Base-by-base conservation (phyloP, 768 basidiomycete genomes). In the Chiua virens region DNA sequence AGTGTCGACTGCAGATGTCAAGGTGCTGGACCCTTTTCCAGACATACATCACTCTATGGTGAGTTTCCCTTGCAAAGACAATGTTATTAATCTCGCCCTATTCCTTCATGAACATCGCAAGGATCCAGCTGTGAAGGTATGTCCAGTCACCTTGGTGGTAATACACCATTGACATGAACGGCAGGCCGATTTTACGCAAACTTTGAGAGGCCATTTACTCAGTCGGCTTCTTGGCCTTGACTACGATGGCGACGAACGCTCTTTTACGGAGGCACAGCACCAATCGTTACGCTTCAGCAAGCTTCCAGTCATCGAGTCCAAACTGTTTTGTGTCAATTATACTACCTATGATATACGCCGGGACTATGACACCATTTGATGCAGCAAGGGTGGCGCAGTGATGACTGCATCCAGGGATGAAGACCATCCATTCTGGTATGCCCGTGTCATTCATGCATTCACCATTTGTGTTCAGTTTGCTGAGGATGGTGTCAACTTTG, bases 121-220 rank as follows among this genome's bases (percentile, higher is more conserved):
- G 1, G 45, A 56, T 27, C 55, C 55, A 25, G 35, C 70, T 14
- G 3, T 48, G 7, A 41, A 47, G 20, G 38, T 47, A 47, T 17
- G 27, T 8, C 17, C 6, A 25, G 17, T n/a, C 23, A 17, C 7
- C 8, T 27, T 7, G n/a, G 15, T 5, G 23, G 8, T 13, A 4
- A 23, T 25, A 11, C 5, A 28, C 54, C 18, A 4, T n/a, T 22
- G 1, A 25, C 4, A 0, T 0, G 4, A 6, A 3, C 5, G 10
- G 25, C 7, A 42, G 48, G 4, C 63, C 49, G n/a, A 49, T 20
- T 68, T 70, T 27, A 18, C 51, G 13, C 43, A 32, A 0, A 27
- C 37, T 0, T 48, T 71, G 2, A 55, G 63, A 22, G 53, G 61
- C 6, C 66, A 70, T 27, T 44, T 70, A 0, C 50, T 69, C 0